Percentiles rank a stretch among this genome's conserved stretches.
These are phyloP conservation scores for Leishmania braziliensis DNA, from an alignment of 208 protist species.

Conservation along the genomic window DNA sequence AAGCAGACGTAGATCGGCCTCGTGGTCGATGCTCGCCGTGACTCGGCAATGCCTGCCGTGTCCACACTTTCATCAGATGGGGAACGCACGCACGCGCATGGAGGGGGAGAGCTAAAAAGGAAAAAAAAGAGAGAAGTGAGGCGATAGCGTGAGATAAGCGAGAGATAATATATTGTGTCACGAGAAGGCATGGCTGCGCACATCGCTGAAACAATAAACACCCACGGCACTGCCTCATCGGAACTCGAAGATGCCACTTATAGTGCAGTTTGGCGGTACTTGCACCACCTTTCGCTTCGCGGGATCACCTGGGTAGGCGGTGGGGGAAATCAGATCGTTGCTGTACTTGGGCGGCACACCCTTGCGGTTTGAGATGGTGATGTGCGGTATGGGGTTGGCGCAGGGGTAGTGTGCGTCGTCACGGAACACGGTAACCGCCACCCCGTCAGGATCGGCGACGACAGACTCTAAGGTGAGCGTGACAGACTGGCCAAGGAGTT, in stretches of 20 bases:
- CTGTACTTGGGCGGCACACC: conserved; percentile 69
- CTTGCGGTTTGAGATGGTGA: conserved; percentile 49
- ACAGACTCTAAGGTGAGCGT: conserved; percentile 44
- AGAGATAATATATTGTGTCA: background rate
- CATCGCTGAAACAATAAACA: background rate
- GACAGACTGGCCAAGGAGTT: conserved; percentile 31
- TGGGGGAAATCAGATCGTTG: conserved; percentile 46
- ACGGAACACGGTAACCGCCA: conserved; percentile 28
- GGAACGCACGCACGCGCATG: background rate
- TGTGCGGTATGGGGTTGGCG: conserved; percentile 50
- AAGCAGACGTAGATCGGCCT: background rate
- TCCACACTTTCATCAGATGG: background rate
- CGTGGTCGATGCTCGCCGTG: background rate
- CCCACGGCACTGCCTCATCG: conserved; percentile 8
- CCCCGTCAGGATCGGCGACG: conserved; percentile 45
- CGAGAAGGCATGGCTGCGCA: background rate
- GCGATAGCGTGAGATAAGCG: background rate
- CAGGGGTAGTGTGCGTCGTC: conserved; percentile 47
- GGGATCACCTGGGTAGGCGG: conserved; percentile 17
- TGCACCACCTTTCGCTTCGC: conserved; percentile 13
- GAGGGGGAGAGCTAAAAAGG: background rate
- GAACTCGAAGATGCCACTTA: conserved; percentile 33
- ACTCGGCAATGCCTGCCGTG: background rate
- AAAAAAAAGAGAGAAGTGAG: background rate
- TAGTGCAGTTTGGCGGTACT: conserved; percentile 13